Evolutionary conservation across 2,329 filamentous ascomycete species (phyloP).

Genomic region (Cephalotrichum gorgonifer): DNA sequence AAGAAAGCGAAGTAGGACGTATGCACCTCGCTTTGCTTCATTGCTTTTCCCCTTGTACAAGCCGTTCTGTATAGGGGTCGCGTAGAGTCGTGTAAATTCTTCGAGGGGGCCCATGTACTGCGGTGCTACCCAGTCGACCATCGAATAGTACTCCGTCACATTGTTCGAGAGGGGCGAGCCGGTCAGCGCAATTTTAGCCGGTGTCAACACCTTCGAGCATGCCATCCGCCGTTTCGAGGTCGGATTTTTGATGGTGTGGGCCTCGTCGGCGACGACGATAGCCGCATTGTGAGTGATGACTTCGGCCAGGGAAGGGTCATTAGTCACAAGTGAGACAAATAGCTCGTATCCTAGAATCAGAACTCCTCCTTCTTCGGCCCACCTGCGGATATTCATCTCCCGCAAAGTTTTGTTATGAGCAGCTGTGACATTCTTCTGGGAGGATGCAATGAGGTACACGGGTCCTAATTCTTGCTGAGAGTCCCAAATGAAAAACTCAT

Average conservation of each 20-base stretch:
- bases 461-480: slow-evolving; percentile 43
- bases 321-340: slow-evolving; percentile 31
- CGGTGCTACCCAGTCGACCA: slow-evolving; percentile 80
- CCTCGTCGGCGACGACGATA: slow-evolving; percentile 77
- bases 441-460: slow-evolving; percentile 25
- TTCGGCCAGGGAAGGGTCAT: slow-evolving; percentile 19
- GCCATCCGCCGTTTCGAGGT: slow-evolving; percentile 39
- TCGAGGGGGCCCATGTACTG: slow-evolving; percentile 58
- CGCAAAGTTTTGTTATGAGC: not conserved
- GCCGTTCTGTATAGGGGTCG: slow-evolving; percentile 62
- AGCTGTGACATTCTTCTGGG: not conserved
- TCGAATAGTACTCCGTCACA: slow-evolving; percentile 72
- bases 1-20: slow-evolving; percentile 60
- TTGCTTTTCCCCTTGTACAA: slow-evolving; percentile 53
- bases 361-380: slow-evolving; percentile 58
- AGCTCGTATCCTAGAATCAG: slow-evolving; percentile 68
- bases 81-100: slow-evolving; percentile 64
- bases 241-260: slow-evolving; percentile 66
- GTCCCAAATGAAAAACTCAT: slow-evolving; percentile 66
- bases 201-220: slow-evolving; percentile 52
- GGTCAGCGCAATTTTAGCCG: slow-evolving; percentile 69
- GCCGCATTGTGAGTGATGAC: slow-evolving; percentile 52
- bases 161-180: slow-evolving; percentile 82
- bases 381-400: slow-evolving; percentile 24
- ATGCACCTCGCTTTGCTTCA: slow-evolving; percentile 44